These are phyloP conservation scores for Boletus rubescentipes DNA, from an alignment of 768 basidiomycete species.

Conservation along the genomic window DNA sequence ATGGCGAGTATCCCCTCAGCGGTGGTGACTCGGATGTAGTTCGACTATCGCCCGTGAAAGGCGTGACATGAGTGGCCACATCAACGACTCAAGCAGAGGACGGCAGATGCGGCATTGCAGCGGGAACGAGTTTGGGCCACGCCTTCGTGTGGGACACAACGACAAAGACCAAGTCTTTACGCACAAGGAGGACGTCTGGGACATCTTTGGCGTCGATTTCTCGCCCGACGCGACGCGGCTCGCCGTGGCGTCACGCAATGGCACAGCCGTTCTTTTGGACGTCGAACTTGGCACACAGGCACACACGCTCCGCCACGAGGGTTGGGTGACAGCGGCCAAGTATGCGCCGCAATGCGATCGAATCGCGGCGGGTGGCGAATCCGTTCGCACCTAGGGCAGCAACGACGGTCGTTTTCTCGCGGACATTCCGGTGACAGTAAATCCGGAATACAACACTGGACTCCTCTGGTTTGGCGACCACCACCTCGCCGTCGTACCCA, in stretches of 20 bases:
- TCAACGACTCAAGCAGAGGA: not conserved
- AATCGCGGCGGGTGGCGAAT: not conserved
- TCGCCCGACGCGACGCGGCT: constrained; percentile 2
- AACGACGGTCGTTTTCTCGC: not conserved
- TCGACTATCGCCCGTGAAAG: not conserved
- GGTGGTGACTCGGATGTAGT: not conserved
- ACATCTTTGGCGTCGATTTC: not conserved
- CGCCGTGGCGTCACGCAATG: not conserved
- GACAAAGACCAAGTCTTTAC: not conserved
- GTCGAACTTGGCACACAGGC: not conserved
- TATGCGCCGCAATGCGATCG: constrained; percentile 1
- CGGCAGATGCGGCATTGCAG: not conserved
- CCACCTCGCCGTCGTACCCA: not conserved
- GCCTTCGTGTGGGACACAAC: not conserved
- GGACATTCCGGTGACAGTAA: not conserved
- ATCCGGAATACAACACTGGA: not conserved
- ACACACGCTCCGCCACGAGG: not conserved
- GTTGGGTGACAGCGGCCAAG: not conserved
- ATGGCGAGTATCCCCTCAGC: not conserved
- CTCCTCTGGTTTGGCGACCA: constrained; percentile 3
- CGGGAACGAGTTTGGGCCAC: not conserved
- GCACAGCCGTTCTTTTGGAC: not conserved
- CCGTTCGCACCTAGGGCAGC: constrained; percentile 1
- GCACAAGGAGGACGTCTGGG: not conserved
- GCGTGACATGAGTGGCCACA: not conserved